These are phyloP conservation scores for Solanum habrochaites DNA, from an alignment of 257 asterid genomes.

Conservation along the genomic window DNA sequence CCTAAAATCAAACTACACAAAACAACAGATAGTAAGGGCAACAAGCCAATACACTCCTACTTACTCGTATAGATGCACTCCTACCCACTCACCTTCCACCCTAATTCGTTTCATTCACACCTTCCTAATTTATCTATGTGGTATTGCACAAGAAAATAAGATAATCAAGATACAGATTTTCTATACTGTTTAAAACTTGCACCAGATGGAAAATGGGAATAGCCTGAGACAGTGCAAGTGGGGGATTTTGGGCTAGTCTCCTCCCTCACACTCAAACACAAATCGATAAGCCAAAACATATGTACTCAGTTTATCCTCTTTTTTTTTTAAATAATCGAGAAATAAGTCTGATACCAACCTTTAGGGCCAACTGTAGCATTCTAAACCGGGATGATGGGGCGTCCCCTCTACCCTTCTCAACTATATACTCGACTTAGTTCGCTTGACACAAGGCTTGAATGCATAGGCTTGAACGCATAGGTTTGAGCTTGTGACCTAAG, in stretches of 20 bases:
- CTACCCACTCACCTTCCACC: background rate
- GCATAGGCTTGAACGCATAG: background rate
- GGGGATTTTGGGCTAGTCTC: background rate
- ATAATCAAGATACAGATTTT: background rate
- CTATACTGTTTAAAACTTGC: background rate
- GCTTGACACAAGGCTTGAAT: background rate
- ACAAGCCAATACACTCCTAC: background rate
- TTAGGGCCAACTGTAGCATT: background rate
- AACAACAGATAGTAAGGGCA: background rate
- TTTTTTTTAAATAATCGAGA: background rate
- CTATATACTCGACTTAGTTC: background rate
- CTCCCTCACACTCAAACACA: background rate
- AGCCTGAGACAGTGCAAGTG: background rate
- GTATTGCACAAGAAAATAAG: background rate
- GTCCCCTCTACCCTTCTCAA: background rate
- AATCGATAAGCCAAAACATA: background rate
- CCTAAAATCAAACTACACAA: background rate
- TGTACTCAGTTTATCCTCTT: background rate
- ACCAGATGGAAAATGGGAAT: background rate
- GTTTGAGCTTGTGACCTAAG: background rate
- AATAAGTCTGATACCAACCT: background rate
- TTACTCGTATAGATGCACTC: background rate
- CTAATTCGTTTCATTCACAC: background rate
- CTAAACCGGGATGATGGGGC: background rate
- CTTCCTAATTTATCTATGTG: background rate